These are phyloP conservation scores for Vitis hybrid DNA, from an alignment of 177 flowering plant species.

Conservation along the genomic window DNA sequence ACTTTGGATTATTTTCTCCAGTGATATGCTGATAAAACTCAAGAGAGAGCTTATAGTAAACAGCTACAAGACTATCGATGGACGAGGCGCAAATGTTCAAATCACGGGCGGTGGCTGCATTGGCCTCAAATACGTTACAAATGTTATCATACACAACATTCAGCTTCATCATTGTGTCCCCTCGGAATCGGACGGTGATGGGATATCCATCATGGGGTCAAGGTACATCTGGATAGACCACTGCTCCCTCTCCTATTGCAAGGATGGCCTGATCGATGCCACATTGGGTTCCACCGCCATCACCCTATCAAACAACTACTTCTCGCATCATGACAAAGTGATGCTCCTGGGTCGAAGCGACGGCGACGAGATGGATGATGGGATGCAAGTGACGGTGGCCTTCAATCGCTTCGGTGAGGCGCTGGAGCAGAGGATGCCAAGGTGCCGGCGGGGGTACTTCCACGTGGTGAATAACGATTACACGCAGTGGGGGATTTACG, in stretches of 20 bases:
- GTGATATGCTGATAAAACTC: constrained; percentile 69
- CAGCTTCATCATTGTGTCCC: constrained; percentile 76
- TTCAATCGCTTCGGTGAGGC: constrained; percentile 80
- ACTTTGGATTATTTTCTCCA: constrained; percentile 76
- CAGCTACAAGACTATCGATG: constrained; percentile 86
- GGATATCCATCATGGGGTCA: constrained; percentile 62
- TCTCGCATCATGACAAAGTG: constrained; percentile 85
- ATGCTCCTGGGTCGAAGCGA: constrained; percentile 83
- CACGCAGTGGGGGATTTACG: constrained; percentile 89
- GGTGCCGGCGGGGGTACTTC: constrained; percentile 77
- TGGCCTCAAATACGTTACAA: constrained; percentile 63
- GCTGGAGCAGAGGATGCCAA: constrained; percentile 87
- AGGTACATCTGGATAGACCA: constrained; percentile 84
- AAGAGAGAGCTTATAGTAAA: constrained; percentile 73
- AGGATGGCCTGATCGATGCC: constrained; percentile 82
- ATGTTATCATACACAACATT: constrained; percentile 81
- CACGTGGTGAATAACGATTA: constrained; percentile 92
- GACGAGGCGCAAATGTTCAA: constrained; percentile 76
- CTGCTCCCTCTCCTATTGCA: constrained; percentile 63
- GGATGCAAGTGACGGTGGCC: constrained; percentile 93
- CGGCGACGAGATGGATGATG: constrained; percentile 47
- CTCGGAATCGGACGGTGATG: constrained; percentile 84
- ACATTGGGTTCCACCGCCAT: constrained; percentile 81
- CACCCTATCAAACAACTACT: constrained; percentile 76
- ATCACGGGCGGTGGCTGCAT: constrained; percentile 76